These are phyloP conservation scores for Alternaria triticina DNA, from an alignment of 2,329 filamentous ascomycete genomes.

Conservation along the genomic window DNA sequence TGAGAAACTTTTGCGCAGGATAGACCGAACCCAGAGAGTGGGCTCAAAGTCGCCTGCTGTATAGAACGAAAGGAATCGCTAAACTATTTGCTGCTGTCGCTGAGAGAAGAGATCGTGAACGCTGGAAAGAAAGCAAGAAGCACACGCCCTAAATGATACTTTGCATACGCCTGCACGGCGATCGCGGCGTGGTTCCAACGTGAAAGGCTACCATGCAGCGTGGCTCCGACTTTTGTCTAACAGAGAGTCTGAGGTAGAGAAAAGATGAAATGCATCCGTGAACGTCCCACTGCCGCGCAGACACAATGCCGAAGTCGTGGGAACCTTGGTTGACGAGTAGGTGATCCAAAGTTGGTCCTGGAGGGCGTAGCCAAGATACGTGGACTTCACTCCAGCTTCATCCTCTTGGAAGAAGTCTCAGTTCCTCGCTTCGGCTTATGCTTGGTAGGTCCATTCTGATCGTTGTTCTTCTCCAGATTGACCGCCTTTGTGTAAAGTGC, in stretches of 20 bases:
- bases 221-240: not conserved
- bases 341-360: not conserved
- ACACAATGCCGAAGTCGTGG: not conserved
- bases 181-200: not conserved
- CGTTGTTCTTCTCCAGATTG: too few species aligned
- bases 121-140: not conserved
- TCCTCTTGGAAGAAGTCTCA: too few species aligned
- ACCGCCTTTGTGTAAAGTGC: too few species aligned
- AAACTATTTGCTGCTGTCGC: not conserved
- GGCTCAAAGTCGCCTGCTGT: not conserved
- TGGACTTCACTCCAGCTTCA: too few species aligned
- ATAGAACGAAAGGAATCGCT: not conserved
- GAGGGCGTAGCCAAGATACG: too few species aligned
- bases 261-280: not conserved
- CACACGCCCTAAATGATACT: accelerated
- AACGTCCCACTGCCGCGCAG: accelerated
- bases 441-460: too few species aligned
- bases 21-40: not conserved
- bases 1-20: not conserved
- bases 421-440: too few species aligned
- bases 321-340: not conserved
- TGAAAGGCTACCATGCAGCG: not conserved
- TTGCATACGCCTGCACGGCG: not conserved
- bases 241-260: not conserved
- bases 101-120: not conserved